Percentiles rank a stretch among this genome's conserved stretches.
phyloP scores from a whole-genome alignment of 495 filamentous ascomycete genomes.

The Rostrohypoxylon terebratum region DNA sequence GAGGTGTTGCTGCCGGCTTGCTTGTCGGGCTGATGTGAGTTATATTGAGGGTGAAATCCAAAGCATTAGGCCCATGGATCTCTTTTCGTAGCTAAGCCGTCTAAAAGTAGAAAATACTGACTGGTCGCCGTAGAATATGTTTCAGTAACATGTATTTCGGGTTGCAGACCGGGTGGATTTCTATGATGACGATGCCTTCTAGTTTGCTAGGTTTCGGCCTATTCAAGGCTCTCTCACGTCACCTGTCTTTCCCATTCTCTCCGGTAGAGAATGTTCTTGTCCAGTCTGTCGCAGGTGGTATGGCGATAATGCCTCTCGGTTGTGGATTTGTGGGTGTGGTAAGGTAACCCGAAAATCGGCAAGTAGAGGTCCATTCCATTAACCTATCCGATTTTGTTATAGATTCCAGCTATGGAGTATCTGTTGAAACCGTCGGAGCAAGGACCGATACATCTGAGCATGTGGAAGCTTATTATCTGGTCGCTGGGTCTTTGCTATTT shows the following conservation, averaged over 20 bases:
- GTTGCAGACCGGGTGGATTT: constrained; percentile 87
- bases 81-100: neutral
- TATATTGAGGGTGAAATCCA: neutral
- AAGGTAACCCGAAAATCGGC: constrained; percentile 34
- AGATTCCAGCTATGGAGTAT: constrained; percentile 89
- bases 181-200: constrained; percentile 80
- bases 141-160: constrained; percentile 77
- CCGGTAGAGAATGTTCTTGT: constrained; percentile 98
- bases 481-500: constrained; percentile 92
- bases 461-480: constrained; percentile 87
- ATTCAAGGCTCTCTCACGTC: constrained; percentile 81
- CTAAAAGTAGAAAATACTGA: constrained; percentile 16
- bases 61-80: neutral
- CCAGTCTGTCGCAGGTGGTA: constrained; percentile 93
- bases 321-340: constrained; percentile 91
- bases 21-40: constrained; percentile 69
- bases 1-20: constrained; percentile 83
- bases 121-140: constrained; percentile 26
- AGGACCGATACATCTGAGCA: constrained; percentile 76
- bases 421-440: constrained; percentile 79
- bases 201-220: constrained; percentile 96
- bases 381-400: neutral
- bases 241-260: constrained; percentile 81
- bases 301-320: constrained; percentile 96
- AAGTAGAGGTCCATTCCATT: constrained; percentile 43